Percentiles rank a stretch among this genome's conserved stretches.
These are phyloP conservation scores for Cladophialophora immunda DNA, from an alignment of 2,329 filamentous ascomycete genomes.

Conservation along the genomic window DNA sequence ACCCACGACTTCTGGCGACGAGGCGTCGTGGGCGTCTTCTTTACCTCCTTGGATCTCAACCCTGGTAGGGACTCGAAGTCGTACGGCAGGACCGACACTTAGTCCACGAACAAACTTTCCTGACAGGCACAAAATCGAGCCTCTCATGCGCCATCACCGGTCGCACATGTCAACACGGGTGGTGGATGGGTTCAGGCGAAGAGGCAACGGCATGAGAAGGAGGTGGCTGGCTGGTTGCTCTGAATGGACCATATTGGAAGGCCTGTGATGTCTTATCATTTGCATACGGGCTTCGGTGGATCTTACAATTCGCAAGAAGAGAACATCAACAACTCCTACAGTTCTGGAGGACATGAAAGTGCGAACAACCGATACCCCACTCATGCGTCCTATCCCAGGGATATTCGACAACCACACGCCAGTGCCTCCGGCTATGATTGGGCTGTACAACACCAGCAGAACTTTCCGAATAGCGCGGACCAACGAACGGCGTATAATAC, in stretches of 20 bases:
- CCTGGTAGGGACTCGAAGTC: neutral
- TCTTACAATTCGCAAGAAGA: conserved; percentile 33
- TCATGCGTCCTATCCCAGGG: conserved; percentile 24
- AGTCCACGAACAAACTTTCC: neutral
- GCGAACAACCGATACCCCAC: conserved; percentile 22
- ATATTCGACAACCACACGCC: conserved; percentile 31
- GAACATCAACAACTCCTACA: conserved; percentile 29
- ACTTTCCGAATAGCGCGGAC: conserved; percentile 26
- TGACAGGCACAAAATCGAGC: neutral
- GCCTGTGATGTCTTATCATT: conserved; percentile 34
- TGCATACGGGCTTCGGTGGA: conserved; percentile 25
- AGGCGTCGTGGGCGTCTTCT: neutral
- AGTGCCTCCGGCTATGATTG: conserved; percentile 34
- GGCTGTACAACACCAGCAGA: conserved; percentile 28
- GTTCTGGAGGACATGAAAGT: conserved; percentile 6
- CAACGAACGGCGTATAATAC: conserved; percentile 20
- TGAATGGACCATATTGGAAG: neutral
- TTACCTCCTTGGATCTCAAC: neutral
- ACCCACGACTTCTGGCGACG: neutral
- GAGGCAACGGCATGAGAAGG: neutral
- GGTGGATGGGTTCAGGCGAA: neutral
- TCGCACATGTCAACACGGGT: neutral
- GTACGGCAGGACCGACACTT: neutral
- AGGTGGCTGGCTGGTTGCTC: neutral
- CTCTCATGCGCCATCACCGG: neutral